Percentiles rank a stretch among this genome's conserved stretches.
phyloP scores from a whole-genome alignment of 257 asterid genomes.

The Scutellaria barbata region DNA sequence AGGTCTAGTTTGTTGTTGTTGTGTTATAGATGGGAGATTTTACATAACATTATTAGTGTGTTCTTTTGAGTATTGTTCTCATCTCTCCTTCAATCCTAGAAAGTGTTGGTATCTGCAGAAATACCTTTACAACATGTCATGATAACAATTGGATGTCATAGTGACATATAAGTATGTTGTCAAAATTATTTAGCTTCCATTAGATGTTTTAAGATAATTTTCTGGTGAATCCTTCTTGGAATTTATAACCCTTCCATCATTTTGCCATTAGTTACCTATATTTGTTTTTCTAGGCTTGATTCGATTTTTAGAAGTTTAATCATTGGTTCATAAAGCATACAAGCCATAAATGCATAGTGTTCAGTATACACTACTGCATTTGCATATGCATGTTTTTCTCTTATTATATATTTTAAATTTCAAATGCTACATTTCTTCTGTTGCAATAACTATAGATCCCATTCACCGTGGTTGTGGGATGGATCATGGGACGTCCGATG shows the following conservation, averaged over 20 bases:
- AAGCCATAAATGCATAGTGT: background rate
- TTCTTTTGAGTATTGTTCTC: background rate
- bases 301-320: background rate
- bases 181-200: background rate
- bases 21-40: background rate
- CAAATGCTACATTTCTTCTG: background rate
- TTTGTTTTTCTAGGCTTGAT: background rate
- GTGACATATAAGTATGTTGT: too few relatives aligned
- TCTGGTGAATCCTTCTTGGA: conserved; percentile 4
- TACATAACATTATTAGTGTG: background rate
- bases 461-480: conserved; percentile 73
- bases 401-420: background rate
- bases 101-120: background rate
- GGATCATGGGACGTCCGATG: conserved; percentile 77
- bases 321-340: conserved; percentile 15
- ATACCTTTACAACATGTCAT: too few relatives aligned
- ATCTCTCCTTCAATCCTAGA: background rate
- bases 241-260: background rate
- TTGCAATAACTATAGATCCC: conserved; percentile 60
- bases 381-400: background rate
- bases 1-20: too few relatives aligned
- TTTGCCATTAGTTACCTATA: background rate
- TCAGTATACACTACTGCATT: background rate
- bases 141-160: too few relatives aligned
- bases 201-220: background rate